phyloP scores from a whole-genome alignment of 2,329 filamentous ascomycete genomes.

The Hypoxylon sp. region DNA sequence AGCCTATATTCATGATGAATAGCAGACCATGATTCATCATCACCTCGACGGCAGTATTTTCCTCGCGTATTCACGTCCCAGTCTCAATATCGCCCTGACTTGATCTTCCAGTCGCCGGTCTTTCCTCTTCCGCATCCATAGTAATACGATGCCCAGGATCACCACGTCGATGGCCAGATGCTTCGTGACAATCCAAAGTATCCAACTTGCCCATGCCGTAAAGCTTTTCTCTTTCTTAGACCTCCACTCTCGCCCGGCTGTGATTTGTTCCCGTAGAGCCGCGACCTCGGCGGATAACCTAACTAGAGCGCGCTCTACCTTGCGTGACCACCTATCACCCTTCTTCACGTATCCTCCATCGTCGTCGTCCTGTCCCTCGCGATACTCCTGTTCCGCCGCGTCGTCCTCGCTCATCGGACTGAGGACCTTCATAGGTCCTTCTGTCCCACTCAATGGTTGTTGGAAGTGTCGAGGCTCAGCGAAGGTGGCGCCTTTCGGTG shows the following conservation, averaged over 20 bases:
- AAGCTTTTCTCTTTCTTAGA: conserved; percentile 75
- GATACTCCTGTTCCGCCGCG: conserved; percentile 71
- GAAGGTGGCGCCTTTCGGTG: conserved; percentile 61
- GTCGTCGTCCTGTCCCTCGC: conserved; percentile 61
- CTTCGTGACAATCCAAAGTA: conserved; percentile 77
- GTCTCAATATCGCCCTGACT: conserved; percentile 73
- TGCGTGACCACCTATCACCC: conserved; percentile 78
- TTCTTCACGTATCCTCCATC: conserved; percentile 59
- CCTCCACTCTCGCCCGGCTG: conserved; percentile 79
- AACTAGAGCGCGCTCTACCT: conserved; percentile 87
- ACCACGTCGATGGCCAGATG: conserved; percentile 81
- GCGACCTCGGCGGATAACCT: conserved; percentile 94
- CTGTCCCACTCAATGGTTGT: conserved; percentile 64
- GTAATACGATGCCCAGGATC: conserved; percentile 73
- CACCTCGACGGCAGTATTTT: conserved; percentile 72
- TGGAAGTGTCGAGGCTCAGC: conserved; percentile 62
- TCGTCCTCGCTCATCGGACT: conserved; percentile 90
- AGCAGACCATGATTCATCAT: conserved; percentile 42
- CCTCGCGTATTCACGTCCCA: conserved; percentile 71
- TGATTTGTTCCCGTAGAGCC: conserved; percentile 91
- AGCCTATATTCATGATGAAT: conserved; percentile 24
- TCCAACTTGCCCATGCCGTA: conserved; percentile 78
- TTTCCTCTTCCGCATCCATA: conserved; percentile 80
- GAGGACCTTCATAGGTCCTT: conserved; percentile 77
- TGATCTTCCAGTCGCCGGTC: conserved; percentile 81